Conservation (phyloP, 768 basidiomycete genomes). For the Trametes coccinea region DNA sequence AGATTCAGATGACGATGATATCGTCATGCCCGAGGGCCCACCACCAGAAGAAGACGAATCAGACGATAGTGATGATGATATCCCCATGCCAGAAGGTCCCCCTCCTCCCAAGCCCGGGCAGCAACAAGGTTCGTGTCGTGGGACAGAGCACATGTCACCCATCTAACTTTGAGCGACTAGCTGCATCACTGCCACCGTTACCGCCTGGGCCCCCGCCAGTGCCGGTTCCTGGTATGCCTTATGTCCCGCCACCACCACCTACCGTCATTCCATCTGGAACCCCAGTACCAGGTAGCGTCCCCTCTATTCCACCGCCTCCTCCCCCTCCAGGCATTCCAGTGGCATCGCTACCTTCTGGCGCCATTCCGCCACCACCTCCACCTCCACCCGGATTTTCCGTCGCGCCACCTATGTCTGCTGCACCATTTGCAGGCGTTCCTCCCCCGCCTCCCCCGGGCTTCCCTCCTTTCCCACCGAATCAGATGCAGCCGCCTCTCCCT, state of each 20-base stretch:
- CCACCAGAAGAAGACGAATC: conserved; percentile 55
- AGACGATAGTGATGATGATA: conserved; percentile 75
- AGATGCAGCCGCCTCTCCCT: conserved; percentile 27
- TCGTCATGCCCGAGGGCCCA: conserved; percentile 64
- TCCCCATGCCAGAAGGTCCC: conserved; percentile 85
- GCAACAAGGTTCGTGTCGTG: conserved; percentile 9
- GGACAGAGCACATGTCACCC: no score
- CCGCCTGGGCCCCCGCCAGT: conserved; percentile 30
- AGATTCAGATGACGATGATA: conserved; percentile 45
- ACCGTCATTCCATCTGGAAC: conserved; percentile 23
- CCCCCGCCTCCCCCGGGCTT: conserved; percentile 25
- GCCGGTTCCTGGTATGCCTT: background rate
- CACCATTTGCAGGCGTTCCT: conserved; percentile 41
- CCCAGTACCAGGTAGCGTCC: background rate
- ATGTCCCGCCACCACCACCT: conserved; percentile 23
- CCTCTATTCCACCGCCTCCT: conserved; percentile 1
- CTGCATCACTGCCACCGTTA: conserved; percentile 24
- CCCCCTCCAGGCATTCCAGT: conserved; percentile 7
- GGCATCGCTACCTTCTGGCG: conserved; percentile 21
- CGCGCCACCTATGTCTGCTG: conserved; percentile 22
- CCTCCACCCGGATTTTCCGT: conserved; percentile 31
- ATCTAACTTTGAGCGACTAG: background rate
- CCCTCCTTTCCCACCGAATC: conserved; percentile 30
- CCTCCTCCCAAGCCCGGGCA: conserved; percentile 41
- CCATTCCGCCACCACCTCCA: conserved; percentile 20